phyloP scores from a whole-genome alignment of 768 basidiomycete genomes.

The Coprinopsis sp. region DNA sequence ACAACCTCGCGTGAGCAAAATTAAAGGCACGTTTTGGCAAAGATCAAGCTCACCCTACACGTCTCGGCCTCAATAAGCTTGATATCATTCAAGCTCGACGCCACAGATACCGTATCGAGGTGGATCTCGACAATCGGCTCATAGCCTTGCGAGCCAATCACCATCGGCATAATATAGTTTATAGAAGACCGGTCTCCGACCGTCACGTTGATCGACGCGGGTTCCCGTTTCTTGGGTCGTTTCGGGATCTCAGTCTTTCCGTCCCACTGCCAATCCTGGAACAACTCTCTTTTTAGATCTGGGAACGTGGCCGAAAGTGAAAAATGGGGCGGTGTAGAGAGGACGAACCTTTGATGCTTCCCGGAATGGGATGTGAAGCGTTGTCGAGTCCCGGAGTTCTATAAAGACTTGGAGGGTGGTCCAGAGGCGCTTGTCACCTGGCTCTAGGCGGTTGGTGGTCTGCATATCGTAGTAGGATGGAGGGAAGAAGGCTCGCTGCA shows the following conservation, averaged over 20 bases:
- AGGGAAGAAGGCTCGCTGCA: constrained; percentile 85
- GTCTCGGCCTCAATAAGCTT: constrained; percentile 72
- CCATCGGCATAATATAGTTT: constrained; percentile 80
- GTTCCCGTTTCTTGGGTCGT: constrained; percentile 53
- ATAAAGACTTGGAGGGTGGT: constrained; percentile 76
- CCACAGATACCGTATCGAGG: constrained; percentile 70
- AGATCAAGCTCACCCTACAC: constrained; percentile 53
- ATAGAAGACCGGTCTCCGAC: constrained; percentile 83
- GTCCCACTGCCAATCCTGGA: constrained; percentile 93
- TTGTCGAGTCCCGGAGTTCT: constrained; percentile 73
- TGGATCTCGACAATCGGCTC: constrained; percentile 77
- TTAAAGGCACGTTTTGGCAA: constrained; percentile 7
- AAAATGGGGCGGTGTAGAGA: background rate
- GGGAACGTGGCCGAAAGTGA: no score
- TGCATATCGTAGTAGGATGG: constrained; percentile 63
- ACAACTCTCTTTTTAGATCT: background rate
- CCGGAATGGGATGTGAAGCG: constrained; percentile 81
- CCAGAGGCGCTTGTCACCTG: constrained; percentile 82
- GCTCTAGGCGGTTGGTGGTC: constrained; percentile 52
- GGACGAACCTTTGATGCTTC: constrained; percentile 76
- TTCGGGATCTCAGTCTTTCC: constrained; percentile 43
- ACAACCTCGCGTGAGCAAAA: background rate
- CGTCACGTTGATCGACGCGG: constrained; percentile 67
- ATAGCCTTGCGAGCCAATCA: constrained; percentile 69
- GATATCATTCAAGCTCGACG: constrained; percentile 87